phyloP scores from a whole-genome alignment of 2,329 filamentous ascomycete genomes.

The Rhynchosporium graminicola region DNA sequence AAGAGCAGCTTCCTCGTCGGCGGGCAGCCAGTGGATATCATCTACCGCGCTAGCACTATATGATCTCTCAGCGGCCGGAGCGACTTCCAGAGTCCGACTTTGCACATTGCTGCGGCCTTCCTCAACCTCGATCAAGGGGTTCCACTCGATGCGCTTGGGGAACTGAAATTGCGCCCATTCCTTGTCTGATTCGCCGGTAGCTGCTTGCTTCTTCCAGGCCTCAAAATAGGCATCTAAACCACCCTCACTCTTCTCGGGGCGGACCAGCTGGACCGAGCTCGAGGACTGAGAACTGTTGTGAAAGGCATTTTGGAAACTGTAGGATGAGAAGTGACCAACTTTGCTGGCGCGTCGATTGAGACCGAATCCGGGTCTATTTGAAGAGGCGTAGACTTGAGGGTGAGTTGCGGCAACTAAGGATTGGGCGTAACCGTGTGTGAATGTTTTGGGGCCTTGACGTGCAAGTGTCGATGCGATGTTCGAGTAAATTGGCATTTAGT shows the following conservation, averaged over 20 bases:
- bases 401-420: conserved; percentile 95
- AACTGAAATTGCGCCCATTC: conserved; percentile 95
- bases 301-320: conserved; percentile 78
- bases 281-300: conserved; percentile 50
- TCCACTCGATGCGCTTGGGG: conserved; percentile 86
- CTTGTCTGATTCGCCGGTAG: conserved; percentile 65
- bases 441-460: conserved; percentile 95
- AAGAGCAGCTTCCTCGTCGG: conserved; percentile 59
- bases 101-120: conserved; percentile 29
- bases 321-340: conserved; percentile 49
- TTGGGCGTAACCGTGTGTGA: conserved; percentile 97
- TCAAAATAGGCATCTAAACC: conserved; percentile 90
- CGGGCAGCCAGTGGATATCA: conserved; percentile 41
- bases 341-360: conserved; percentile 52
- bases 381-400: conserved; percentile 74
- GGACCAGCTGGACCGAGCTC: conserved; percentile 55
- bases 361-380: conserved; percentile 64
- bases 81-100: conserved; percentile 22
- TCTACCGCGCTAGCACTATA: conserved; percentile 38
- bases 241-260: conserved; percentile 57
- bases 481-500: conserved; percentile 88
- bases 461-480: conserved; percentile 78
- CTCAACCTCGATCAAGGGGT: conserved; percentile 49
- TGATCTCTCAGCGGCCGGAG: conserved; percentile 32
- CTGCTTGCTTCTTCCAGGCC: conserved; percentile 79